These are phyloP conservation scores for Polychytrium aggregatum DNA, from an alignment of 192 early-diverging fungal species.

Conservation along the genomic window DNA sequence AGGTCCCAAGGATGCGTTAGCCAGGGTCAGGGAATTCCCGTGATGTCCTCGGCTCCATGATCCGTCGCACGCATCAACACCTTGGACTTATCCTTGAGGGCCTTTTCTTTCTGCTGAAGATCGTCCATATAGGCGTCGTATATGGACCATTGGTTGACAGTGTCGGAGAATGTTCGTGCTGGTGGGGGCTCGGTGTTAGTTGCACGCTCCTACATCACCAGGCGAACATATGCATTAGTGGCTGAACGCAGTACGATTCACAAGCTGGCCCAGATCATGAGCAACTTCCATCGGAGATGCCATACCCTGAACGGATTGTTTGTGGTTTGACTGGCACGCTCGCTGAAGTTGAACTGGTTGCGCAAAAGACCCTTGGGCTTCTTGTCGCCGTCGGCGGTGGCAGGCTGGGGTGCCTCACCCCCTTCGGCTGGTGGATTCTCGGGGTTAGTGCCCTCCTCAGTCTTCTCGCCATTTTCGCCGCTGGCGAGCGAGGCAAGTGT, in stretches of 20 bases:
- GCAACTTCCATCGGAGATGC: too few species aligned
- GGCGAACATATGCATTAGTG: conserved; percentile 4
- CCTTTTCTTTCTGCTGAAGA: conserved; percentile 40
- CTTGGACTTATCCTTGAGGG: conserved; percentile 46
- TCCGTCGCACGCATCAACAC: too few species aligned
- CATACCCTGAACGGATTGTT: conserved; percentile 47
- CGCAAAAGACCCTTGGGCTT: conserved; percentile 29
- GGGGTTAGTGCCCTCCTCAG: too few species aligned
- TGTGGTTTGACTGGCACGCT: conserved; percentile 45
- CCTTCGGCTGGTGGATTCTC: too few species aligned
- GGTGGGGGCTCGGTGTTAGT: conserved; percentile 58
- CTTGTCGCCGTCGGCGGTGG: conserved; percentile 30
- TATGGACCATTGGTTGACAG: conserved; percentile 54
- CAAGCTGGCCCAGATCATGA: too few species aligned
- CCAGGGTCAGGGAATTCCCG: too few species aligned
- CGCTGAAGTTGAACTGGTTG: conserved; percentile 56
- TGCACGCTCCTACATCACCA: conserved; percentile 28
- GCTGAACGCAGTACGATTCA: too few species aligned
- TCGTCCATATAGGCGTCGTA: conserved; percentile 55
- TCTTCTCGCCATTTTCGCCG: too few species aligned
- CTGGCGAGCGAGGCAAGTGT: too few species aligned
- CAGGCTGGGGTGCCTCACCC: conserved; percentile 2
- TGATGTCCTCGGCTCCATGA: too few species aligned
- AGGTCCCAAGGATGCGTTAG: too few species aligned
- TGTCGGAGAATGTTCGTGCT: conserved; percentile 31